Conservation (phyloP, 176 grass and related monocot genomes). For the Canna indica region DNA sequence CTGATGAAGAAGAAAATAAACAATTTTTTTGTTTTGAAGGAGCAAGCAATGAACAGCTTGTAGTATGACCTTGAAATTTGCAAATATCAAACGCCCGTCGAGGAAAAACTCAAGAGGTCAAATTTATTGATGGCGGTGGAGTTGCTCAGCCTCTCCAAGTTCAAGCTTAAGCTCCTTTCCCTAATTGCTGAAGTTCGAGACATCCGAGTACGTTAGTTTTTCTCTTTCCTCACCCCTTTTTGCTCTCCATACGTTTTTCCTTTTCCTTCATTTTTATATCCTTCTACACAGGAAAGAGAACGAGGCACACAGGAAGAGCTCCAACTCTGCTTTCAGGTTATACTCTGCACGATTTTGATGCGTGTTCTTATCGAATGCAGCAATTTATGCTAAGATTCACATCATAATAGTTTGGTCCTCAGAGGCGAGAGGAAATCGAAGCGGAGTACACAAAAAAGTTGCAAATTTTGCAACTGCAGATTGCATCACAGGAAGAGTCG, state of each 20-base stretch:
- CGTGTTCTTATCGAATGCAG: background rate
- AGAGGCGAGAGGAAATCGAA: constrained; percentile 30
- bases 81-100: too few relatives aligned
- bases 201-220: constrained; percentile 30
- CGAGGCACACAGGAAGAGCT: constrained; percentile 51
- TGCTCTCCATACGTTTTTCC: background rate
- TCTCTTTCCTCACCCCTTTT: background rate
- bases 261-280: background rate
- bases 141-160: constrained; percentile 50
- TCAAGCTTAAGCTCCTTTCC: constrained; percentile 63
- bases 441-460: constrained; percentile 26
- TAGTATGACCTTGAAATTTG: too few relatives aligned
- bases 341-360: background rate
- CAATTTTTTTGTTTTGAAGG: too few relatives aligned
- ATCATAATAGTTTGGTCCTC: background rate
- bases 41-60: too few relatives aligned
- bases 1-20: too few relatives aligned
- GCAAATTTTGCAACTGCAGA: constrained; percentile 20
- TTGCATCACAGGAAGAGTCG: constrained; percentile 24
- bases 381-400: background rate
- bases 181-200: constrained; percentile 40
- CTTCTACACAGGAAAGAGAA: constrained; percentile 52
- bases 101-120: background rate
- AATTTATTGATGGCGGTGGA: constrained; percentile 33
- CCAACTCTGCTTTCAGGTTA: constrained; percentile 31